A percentile compares a stretch with the other conserved stretches of the same genome.
Evolutionary conservation across 208 protist species (phyloP).

Genomic region (Novymonas esmeraldas): DNA sequence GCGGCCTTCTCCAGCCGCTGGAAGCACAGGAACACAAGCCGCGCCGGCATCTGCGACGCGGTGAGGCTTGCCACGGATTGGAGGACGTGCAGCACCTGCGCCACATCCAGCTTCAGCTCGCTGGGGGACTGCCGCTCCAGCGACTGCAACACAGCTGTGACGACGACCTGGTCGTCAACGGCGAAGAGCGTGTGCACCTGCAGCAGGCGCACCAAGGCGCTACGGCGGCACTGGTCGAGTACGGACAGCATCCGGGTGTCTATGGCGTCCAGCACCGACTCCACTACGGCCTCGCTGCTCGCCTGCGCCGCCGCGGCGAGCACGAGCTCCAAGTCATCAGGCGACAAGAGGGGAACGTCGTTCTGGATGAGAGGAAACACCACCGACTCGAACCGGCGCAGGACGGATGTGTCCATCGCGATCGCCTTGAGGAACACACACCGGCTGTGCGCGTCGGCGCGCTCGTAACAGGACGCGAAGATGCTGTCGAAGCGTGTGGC

Average conservation of each 20-base stretch:
- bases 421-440: constrained; percentile 80
- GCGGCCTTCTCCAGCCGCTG: constrained; percentile 59
- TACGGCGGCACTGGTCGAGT: constrained; percentile 69
- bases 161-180: constrained; percentile 59
- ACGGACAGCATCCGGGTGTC: constrained; percentile 63
- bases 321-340: constrained; percentile 81
- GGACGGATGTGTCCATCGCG: constrained; percentile 39
- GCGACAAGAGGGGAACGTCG: constrained; percentile 61
- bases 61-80: constrained; percentile 51
- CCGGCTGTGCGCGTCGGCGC: constrained; percentile 81
- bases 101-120: constrained; percentile 54
- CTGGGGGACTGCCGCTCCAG: constrained; percentile 65
- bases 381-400: constrained; percentile 49
- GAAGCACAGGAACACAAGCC: constrained; percentile 62
- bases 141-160: constrained; percentile 31
- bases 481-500: not conserved
- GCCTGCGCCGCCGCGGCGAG: constrained; percentile 57
- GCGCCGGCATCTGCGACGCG: constrained; percentile 33
- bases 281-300: constrained; percentile 37
- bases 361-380: constrained; percentile 45
- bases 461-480: constrained; percentile 34
- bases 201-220: constrained; percentile 77
- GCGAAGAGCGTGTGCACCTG: constrained; percentile 75
- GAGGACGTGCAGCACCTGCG: constrained; percentile 70
- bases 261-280: constrained; percentile 76